A percentile compares a stretch with the other conserved stretches of the same genome.
phyloP scores from a whole-genome alignment of 2,329 filamentous ascomycete species.

The Fusarium pseudocircinatum region DNA sequence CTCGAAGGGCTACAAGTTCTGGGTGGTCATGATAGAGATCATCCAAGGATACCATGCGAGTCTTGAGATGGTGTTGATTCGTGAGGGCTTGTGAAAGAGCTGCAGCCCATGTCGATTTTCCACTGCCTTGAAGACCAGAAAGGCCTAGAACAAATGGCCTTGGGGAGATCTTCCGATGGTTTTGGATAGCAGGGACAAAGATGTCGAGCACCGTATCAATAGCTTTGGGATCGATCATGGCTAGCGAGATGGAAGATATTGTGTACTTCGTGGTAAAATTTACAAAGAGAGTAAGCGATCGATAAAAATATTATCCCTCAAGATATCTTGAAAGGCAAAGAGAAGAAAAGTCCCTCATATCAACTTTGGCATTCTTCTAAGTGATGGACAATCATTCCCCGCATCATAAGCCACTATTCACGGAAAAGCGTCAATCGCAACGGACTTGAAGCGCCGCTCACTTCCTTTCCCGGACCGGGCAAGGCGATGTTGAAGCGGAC shows the following conservation, averaged over 20 bases:
- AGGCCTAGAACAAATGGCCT: slow-evolving; percentile 36
- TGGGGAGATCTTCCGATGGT: slow-evolving; percentile 13
- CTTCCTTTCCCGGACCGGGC: not conserved
- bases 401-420: slow-evolving; percentile 3
- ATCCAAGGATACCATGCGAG: slow-evolving; percentile 32
- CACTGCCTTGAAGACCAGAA: slow-evolving; percentile 41
- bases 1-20: slow-evolving; percentile 29
- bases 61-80: slow-evolving; percentile 26
- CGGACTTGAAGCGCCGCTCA: slow-evolving; percentile 7
- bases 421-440: not conserved
- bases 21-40: slow-evolving; percentile 34
- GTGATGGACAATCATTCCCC: slow-evolving; percentile 6
- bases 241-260: not conserved
- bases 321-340: not conserved
- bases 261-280: not conserved
- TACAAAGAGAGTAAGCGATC: not conserved
- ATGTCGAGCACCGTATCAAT: slow-evolving; percentile 30
- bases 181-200: slow-evolving; percentile 28
- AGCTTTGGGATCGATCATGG: slow-evolving; percentile 38
- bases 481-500: slow-evolving; percentile 11
- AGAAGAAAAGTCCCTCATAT: not conserved
- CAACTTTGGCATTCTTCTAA: not conserved
- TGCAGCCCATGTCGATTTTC: slow-evolving; percentile 42
- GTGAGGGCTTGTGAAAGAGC: slow-evolving; percentile 29
- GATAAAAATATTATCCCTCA: not conserved